A percentile compares a stretch with the other conserved stretches of the same genome.
These are phyloP conservation scores for Coniella vitis DNA, from an alignment of 2,329 filamentous ascomycete genomes.

Conservation along the genomic window DNA sequence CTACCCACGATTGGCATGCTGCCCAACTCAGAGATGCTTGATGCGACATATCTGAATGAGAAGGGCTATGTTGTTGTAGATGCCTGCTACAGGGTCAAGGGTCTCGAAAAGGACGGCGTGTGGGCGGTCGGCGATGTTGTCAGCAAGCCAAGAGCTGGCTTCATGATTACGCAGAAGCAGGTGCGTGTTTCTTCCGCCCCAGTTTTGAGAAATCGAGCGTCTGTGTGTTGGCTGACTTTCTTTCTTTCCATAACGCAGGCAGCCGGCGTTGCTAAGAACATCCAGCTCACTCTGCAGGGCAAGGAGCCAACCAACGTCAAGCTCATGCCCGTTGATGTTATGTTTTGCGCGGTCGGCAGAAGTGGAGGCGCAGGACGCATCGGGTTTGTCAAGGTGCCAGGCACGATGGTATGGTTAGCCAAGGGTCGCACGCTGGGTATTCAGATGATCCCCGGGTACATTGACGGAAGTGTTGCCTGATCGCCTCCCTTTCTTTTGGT, in stretches of 20 bases:
- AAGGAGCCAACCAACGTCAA: constrained; percentile 38
- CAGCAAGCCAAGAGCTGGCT: constrained; percentile 39
- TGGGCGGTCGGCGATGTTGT: constrained; percentile 51
- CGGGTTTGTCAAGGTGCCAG: constrained; percentile 41
- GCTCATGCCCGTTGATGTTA: constrained; percentile 40
- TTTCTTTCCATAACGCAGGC: constrained; percentile 33
- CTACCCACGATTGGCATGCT: constrained; percentile 48
- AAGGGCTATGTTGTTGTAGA: constrained; percentile 42
- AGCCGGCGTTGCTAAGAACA: constrained; percentile 45
- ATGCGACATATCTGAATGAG: constrained; percentile 35
- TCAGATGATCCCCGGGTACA: constrained; percentile 37
- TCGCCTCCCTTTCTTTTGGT: not conserved
- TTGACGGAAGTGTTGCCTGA: constrained; percentile 42
- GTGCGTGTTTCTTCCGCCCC: constrained; percentile 23
- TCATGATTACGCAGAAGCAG: constrained; percentile 41
- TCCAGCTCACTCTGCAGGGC: constrained; percentile 39
- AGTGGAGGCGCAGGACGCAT: constrained; percentile 42
- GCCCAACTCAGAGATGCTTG: constrained; percentile 49
- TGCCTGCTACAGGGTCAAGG: constrained; percentile 41
- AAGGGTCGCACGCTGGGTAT: constrained; percentile 46
- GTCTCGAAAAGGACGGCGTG: constrained; percentile 29
- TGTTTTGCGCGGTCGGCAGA: constrained; percentile 43
- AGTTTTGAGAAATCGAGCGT: not conserved
- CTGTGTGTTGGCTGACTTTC: not conserved
- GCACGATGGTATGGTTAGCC: constrained; percentile 41